Evolutionary conservation across 2,329 filamentous ascomycete genomes (phyloP).

Genomic region (Westerdykella ornata): DNA sequence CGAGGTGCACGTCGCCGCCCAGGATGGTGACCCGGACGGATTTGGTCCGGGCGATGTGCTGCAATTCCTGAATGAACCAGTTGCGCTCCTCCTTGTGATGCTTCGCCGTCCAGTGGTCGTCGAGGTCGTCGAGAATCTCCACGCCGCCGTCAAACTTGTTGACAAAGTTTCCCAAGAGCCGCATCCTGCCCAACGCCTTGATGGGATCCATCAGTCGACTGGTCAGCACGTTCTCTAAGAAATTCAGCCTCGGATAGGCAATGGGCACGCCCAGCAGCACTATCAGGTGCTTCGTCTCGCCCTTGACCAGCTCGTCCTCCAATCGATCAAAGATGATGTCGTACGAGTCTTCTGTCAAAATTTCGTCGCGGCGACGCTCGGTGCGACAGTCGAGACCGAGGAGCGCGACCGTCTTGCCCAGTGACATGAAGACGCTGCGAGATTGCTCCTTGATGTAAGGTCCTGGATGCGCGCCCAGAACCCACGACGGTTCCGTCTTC

Average conservation of each 20-base stretch:
- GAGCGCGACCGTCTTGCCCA: conserved; percentile 73
- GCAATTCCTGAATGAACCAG: conserved; percentile 80
- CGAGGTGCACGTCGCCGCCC: conserved; percentile 89
- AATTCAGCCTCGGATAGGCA: conserved; percentile 44
- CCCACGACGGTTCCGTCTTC: conserved; percentile 81
- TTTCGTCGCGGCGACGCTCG: conserved; percentile 75
- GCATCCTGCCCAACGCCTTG: conserved; percentile 78
- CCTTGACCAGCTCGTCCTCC: conserved; percentile 70
- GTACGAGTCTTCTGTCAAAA: conserved; percentile 75
- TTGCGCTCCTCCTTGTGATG: conserved; percentile 87
- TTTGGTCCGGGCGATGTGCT: conserved; percentile 88
- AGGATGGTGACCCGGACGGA: conserved; percentile 87
- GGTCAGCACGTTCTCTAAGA: conserved; percentile 64
- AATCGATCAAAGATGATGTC: conserved; percentile 81
- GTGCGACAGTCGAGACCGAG: conserved; percentile 87
- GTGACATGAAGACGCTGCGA: conserved; percentile 74
- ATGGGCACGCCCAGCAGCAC: conserved; percentile 71
- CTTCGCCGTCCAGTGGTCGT: conserved; percentile 96
- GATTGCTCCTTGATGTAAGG: conserved; percentile 86
- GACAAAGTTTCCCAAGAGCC: conserved; percentile 69
- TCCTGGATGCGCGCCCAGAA: conserved; percentile 70
- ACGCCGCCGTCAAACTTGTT: conserved; percentile 89
- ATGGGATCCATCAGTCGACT: conserved; percentile 80
- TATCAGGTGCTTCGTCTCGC: conserved; percentile 81
- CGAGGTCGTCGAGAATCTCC: conserved; percentile 84